Evolutionary conservation across 2,329 filamentous ascomycete species (phyloP).

Genomic region (Apiospora aurea): DNA sequence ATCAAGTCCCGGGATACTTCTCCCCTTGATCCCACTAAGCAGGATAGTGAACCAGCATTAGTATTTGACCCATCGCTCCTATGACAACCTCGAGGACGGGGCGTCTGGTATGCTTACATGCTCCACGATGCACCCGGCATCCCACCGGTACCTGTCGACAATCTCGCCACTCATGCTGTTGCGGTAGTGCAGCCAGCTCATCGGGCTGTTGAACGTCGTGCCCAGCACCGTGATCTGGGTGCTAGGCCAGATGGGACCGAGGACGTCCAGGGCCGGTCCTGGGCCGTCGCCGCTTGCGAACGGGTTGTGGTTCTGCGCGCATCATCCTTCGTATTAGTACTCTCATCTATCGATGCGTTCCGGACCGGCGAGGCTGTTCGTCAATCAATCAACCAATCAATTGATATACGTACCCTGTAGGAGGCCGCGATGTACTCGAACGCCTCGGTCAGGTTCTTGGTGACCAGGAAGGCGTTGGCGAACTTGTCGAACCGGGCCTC

Average conservation of each 20-base stretch:
- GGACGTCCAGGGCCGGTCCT: constrained; percentile 31
- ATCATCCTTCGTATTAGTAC: background rate
- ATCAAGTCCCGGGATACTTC: constrained; percentile 26
- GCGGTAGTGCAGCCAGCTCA: constrained; percentile 32
- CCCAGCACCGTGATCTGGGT: constrained; percentile 30
- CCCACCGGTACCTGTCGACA: constrained; percentile 35
- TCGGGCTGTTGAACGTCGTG: constrained; percentile 30
- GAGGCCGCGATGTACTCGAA: constrained; percentile 34
- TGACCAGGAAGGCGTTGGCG: constrained; percentile 35
- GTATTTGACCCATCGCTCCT: background rate
- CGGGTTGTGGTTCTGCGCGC: constrained; percentile 34
- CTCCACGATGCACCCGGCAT: constrained; percentile 37
- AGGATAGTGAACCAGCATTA: constrained; percentile 11
- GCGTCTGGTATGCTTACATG: constrained; percentile 33
- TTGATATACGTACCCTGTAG: constrained; percentile 28
- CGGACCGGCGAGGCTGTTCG: too few species aligned
- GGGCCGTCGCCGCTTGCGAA: constrained; percentile 31
- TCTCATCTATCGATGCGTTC: background rate
- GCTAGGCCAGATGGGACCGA: constrained; percentile 31
- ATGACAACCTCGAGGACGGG: background rate
- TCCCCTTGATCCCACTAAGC: constrained; percentile 32
- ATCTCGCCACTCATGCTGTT: constrained; percentile 30
- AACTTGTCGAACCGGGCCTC: constrained; percentile 33
- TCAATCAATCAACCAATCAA: background rate
- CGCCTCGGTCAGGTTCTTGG: constrained; percentile 35